Base-by-base conservation (phyloP, 768 basidiomycete genomes). In the Mrakia gelida region DNA sequence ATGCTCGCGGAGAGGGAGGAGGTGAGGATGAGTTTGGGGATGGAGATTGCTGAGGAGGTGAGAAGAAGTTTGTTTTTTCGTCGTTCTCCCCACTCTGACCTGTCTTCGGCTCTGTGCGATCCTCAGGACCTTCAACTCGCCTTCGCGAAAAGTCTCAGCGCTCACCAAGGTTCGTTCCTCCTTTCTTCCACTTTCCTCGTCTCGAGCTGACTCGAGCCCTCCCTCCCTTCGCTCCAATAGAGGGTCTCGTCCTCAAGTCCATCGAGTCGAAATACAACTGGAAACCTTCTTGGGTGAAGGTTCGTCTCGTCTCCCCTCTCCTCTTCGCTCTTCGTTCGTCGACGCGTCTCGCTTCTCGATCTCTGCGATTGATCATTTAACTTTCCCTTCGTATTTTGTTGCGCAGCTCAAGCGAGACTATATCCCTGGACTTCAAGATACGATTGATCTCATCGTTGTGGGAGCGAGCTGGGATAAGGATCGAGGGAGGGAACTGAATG, bases 341-440 rank as follows among this genome's bases (percentile, higher is more conserved):
- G 23, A 72, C 65, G 43, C n/a, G 21, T 38, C 38, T 7, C 23
- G 16, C 74, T 11, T 56, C 75, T 32, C 9, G 45, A 38, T 43
- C 49, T 21, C n/a, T n/a, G n/a, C n/a, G n/a, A n/a, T n/a, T n/a
- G n/a, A n/a, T 21, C 13, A 11, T 45, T 28, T 41, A 21, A 49
- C 26, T 49, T 75, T 23, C 41, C n/a, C 54, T 28, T 45, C 2
- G 56, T 23, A 0, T 59, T 49, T 28, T 65, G 34, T n/a, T n/a
- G n/a, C n/a, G 68, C 70, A 88, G 88, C 81, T 93, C 71, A 93
- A 94, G 86, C 89, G 88, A 82, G 95, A 98, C 83, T 96, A 96
- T 80, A 93, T 98, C 56, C 89, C 90, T 0, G 91, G 91, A 6
- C 87, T 91, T 65, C 93, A 93, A 28, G 95, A 98, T 83, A 88